Percentiles rank a stretch among this genome's conserved stretches.
Evolutionary conservation across 176 grass and related monocot genomes (phyloP).

Genomic region (Zea luxurians): DNA sequence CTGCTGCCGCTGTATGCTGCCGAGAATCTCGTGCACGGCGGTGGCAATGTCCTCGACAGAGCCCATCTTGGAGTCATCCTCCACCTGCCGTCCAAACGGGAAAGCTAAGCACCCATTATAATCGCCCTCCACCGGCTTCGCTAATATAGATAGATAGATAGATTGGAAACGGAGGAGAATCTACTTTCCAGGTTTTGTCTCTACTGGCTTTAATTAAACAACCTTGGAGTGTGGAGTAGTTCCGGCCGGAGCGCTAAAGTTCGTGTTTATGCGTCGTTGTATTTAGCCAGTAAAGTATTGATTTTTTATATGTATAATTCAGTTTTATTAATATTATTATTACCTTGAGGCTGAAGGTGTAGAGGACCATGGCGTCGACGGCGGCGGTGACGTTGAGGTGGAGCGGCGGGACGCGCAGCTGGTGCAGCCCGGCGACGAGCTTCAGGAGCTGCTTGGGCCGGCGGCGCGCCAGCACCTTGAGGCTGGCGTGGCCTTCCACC

Average conservation of each 20-base stretch:
- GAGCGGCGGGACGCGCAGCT: conserved; percentile 62
- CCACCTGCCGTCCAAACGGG: conserved; percentile 53
- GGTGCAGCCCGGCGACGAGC: conserved; percentile 65
- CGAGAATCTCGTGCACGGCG: conserved; percentile 59
- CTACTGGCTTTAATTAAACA: conserved; percentile 20
- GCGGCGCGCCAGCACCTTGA: conserved; percentile 67
- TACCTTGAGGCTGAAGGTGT: conserved; percentile 96
- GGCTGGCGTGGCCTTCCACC: conserved; percentile 93
- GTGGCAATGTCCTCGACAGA: conserved; percentile 67
- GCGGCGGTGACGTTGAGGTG: conserved; percentile 79
- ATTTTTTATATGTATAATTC: too few species aligned
- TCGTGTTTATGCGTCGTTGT: not conserved
- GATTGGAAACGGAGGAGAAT: conserved; percentile 14
- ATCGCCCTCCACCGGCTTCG: conserved; percentile 5
- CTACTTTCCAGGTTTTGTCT: conserved; percentile 22
- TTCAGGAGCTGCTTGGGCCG: conserved; percentile 69
- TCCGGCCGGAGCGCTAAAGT: too few species aligned
- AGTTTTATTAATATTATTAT: too few species aligned
- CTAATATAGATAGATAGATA: not conserved
- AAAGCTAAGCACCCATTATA: not conserved
- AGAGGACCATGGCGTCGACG: conserved; percentile 64
- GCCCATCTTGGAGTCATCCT: conserved; percentile 60
- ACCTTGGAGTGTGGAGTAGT: too few species aligned
- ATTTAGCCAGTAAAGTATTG: not conserved
- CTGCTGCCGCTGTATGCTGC: conserved; percentile 37